Evolutionary conservation across 768 basidiomycete genomes (phyloP).

Genomic region (Pulveroboletus sp.): DNA sequence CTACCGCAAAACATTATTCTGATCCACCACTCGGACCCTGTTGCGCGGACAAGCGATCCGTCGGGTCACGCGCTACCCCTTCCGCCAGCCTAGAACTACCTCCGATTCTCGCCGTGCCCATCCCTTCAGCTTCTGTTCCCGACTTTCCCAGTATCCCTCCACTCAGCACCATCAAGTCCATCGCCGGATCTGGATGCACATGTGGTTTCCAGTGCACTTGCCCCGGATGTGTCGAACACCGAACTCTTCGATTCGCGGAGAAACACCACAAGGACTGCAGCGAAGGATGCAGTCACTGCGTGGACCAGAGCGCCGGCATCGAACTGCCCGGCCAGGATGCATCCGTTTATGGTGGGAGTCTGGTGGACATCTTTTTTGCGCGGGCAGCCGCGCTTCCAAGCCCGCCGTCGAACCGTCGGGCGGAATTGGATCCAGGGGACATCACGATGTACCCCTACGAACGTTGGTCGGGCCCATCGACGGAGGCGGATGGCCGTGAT

Average conservation of each 20-base stretch:
- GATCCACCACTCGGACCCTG: conserved; percentile 20
- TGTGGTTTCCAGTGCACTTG: conserved; percentile 69
- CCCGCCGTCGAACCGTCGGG: conserved; percentile 44
- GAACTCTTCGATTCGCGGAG: conserved; percentile 48
- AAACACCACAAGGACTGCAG: conserved; percentile 36
- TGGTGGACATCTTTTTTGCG: conserved; percentile 65
- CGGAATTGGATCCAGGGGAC: conserved; percentile 49
- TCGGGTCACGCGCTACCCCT: neutral
- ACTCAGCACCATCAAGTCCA: conserved; percentile 52
- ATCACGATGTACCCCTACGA: conserved; percentile 36
- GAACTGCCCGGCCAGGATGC: conserved; percentile 37
- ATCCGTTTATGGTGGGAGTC: conserved; percentile 23
- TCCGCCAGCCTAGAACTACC: conserved; percentile 42
- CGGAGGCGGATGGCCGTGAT: conserved; percentile 37
- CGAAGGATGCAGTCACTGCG: conserved; percentile 59
- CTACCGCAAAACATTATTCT: conserved; percentile 4
- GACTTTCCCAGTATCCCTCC: conserved; percentile 59
- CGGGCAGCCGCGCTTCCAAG: conserved; percentile 68
- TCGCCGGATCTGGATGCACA: conserved; percentile 69
- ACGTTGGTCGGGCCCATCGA: conserved; percentile 34
- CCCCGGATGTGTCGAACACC: conserved; percentile 72
- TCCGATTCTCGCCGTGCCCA: conserved; percentile 39
- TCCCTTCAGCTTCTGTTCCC: conserved; percentile 29
- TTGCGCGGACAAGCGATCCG: conserved; percentile 5
- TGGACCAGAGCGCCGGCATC: conserved; percentile 49